Conservation (phyloP, 371 early-diverging fungal species). For the Mortierella sp. region DNA sequence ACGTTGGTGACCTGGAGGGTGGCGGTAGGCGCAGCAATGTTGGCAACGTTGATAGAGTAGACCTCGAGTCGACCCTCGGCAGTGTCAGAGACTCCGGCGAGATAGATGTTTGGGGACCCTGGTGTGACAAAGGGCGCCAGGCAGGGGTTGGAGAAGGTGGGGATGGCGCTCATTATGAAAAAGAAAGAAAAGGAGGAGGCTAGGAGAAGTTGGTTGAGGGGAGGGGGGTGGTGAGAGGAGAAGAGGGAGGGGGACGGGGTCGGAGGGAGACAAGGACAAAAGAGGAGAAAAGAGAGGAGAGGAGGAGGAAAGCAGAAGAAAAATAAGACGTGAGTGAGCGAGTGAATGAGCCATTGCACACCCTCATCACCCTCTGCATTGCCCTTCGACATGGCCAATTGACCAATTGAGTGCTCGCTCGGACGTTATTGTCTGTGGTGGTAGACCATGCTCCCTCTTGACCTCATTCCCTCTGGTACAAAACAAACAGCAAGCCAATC, state of each 20-base stretch:
- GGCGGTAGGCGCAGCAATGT: conserved; percentile 37
- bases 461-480: not conserved
- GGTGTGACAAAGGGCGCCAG: conserved; percentile 20
- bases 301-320: not conserved
- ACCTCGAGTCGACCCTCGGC: conserved; percentile 34
- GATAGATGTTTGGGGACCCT: conserved; percentile 14
- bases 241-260: not conserved
- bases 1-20: conserved; percentile 22
- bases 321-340: not conserved
- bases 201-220: not conserved
- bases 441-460: too few species aligned
- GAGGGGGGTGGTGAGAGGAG: not conserved
- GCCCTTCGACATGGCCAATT: not conserved
- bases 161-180: conserved; percentile 25
- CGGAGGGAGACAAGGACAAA: not conserved
- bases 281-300: not conserved
- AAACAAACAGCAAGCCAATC: not conserved
- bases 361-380: not conserved
- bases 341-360: not conserved
- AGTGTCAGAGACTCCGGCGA: conserved; percentile 28
- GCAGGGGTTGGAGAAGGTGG: conserved; percentile 27
- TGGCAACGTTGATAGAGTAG: conserved; percentile 26
- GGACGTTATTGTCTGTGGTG: not conserved
- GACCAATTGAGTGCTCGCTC: not conserved
- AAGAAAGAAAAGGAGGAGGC: not conserved